Percentiles rank a stretch among this genome's conserved stretches.
Evolutionary conservation across 441 rosid species (phyloP).

Genomic region (Biscutella laevigata): DNA sequence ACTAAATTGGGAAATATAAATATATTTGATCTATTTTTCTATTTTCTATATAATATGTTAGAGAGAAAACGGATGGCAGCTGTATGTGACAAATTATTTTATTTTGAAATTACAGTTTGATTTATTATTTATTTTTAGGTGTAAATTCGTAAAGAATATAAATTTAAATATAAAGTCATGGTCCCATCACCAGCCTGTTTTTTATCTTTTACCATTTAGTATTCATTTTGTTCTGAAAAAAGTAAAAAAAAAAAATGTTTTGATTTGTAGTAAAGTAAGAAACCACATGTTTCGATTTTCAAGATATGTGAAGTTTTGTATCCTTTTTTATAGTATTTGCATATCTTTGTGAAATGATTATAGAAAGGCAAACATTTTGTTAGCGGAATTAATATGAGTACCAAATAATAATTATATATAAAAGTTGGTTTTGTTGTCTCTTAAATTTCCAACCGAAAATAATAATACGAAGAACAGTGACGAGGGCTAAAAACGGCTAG

Average conservation of each 20-base stretch:
- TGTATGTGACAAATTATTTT: too few relatives aligned
- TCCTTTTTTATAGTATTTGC: background rate
- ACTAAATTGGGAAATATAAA: too few relatives aligned
- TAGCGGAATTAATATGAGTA: background rate
- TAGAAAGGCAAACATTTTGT: background rate
- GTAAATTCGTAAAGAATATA: background rate
- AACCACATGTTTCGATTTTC: constrained; percentile 6
- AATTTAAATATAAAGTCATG: constrained; percentile 4
- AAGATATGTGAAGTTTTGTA: background rate
- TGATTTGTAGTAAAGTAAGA: constrained; percentile 10
- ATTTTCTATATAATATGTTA: too few relatives aligned
- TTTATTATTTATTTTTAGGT: background rate
- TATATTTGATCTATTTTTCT: too few relatives aligned
- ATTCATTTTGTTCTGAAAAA: background rate
- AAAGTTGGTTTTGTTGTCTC: background rate
- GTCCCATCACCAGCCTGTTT: constrained; percentile 29
- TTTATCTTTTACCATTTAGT: constrained; percentile 12
- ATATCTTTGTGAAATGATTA: background rate
- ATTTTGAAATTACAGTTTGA: background rate
- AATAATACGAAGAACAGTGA: constrained; percentile 18
- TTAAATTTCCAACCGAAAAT: constrained; percentile 10
- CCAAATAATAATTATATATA: background rate
- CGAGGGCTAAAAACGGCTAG: constrained; percentile 16
- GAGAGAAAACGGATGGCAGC: too few relatives aligned
- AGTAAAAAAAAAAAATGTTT: background rate